Base-by-base conservation (phyloP, 805 yeast species). In the Saturnispora ahearnii region DNA sequence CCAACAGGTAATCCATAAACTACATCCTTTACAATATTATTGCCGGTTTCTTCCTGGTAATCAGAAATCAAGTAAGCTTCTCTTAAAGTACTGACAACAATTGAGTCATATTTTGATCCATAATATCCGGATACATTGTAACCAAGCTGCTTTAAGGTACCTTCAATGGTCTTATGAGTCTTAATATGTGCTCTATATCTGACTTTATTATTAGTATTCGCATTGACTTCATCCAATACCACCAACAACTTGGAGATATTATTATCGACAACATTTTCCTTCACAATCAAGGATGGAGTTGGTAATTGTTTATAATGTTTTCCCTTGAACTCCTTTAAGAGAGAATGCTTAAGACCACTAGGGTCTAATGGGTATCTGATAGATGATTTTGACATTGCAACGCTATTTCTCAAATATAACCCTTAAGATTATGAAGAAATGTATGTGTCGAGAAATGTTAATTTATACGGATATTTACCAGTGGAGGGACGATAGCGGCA, bases 161-260 rank as follows among this genome's bases (percentile, higher is more conserved):
- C 89, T 55, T 81, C 84, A 9, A 70, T 55, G 1, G 85, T 74
- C 62, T 86, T 85, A 62, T 83, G 89, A 0, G 93, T 86, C 63
- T 85, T 85, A 22, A 85, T 79, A 81, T 28, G 80, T 3, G 85
- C 82, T 52, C 95, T 70, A 61, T 84, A 84, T 18, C 63, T 68
- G 3, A 59, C 61, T 28, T 57, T 47, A 8, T 47, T 47, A 7
- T 12, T n/a, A 29, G 34, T 21, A 3, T 31, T 15, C 13, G 8
- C 18, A 15, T 52, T 49, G n/a, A 45, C 41, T 11, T 22, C 36
- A 21, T 43, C 48, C 8, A 52, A 29, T 10, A 46, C 43, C 4
- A 30, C 26, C 26, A 52, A 32, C 1, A 52, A 28, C n/a, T 43
- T 45, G 6, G 15, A 37, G 22, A 52, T 46, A 30, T 52, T 52